These are phyloP conservation scores for Trametes cinnabarina DNA, from an alignment of 768 basidiomycete genomes.

Conservation along the genomic window DNA sequence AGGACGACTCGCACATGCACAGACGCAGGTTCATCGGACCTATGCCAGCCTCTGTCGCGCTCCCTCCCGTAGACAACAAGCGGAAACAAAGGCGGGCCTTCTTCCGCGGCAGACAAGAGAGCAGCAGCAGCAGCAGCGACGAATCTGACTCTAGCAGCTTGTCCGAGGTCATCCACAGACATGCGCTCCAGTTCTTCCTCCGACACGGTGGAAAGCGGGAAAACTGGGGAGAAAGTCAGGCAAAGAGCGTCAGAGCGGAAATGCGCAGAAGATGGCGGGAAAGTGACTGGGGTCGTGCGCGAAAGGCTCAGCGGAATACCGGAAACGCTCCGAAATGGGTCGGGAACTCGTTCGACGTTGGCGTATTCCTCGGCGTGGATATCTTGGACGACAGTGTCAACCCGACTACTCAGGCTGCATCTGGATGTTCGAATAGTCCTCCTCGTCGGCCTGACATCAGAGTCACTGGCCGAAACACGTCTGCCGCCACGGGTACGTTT, in stretches of 20 bases:
- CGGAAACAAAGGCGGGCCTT: slow-evolving; percentile 5
- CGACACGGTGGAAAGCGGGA: slow-evolving; percentile 60
- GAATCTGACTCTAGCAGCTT: slow-evolving; percentile 33
- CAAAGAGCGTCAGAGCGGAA: slow-evolving; percentile 50
- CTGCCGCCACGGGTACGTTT: slow-evolving; percentile 28
- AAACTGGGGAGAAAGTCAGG: slow-evolving; percentile 62
- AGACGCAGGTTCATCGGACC: slow-evolving; percentile 74
- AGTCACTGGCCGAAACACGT: background rate
- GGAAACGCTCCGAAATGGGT: slow-evolving; percentile 48
- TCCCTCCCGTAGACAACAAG: slow-evolving; percentile 32
- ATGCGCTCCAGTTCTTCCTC: slow-evolving; percentile 65
- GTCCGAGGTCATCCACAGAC: slow-evolving; percentile 50
- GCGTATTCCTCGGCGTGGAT: slow-evolving; percentile 70
- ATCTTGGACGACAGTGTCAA: slow-evolving; percentile 41
- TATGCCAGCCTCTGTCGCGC: slow-evolving; percentile 57
- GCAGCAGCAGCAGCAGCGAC: slow-evolving; percentile 29
- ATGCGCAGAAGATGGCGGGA: slow-evolving; percentile 61
- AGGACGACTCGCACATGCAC: slow-evolving; percentile 34
- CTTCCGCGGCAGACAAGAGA: slow-evolving; percentile 21
- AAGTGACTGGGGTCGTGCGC: slow-evolving; percentile 59
- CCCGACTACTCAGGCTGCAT: background rate
- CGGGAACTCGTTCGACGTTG: slow-evolving; percentile 75
- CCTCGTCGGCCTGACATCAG: background rate
- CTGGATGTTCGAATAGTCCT: background rate
- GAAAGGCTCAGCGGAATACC: slow-evolving; percentile 31